A percentile compares a stretch with the other conserved stretches of the same genome.
Conservation (phyloP, 257 asterid species). For the Orobanche coerulescens region DNA sequence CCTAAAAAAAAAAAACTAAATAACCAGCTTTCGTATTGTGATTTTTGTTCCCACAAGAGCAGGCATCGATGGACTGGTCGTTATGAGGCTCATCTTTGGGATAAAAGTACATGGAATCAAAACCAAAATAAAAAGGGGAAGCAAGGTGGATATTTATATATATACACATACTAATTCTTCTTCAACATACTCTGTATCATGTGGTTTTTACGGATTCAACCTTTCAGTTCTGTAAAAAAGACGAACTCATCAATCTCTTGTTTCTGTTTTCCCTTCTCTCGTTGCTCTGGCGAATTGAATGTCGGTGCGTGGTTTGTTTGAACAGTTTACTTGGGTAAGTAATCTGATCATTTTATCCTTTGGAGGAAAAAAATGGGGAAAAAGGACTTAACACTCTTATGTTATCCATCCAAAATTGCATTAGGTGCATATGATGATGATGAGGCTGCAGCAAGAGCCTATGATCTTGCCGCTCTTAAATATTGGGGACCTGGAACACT, state of each 20-base stretch:
- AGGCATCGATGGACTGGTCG: slow-evolving; percentile 99
- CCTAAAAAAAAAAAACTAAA: too few species aligned
- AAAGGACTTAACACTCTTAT: slow-evolving; percentile 14
- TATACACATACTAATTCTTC: not conserved
- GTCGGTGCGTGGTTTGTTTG: slow-evolving; percentile 30
- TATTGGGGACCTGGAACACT: slow-evolving; percentile 99
- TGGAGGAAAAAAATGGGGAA: slow-evolving; percentile 14
- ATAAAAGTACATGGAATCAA: slow-evolving; percentile 98
- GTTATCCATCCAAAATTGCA: slow-evolving; percentile 19
- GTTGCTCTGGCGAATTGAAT: slow-evolving; percentile 30
- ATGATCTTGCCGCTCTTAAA: slow-evolving; percentile 96
- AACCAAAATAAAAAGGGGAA: slow-evolving; percentile 97
- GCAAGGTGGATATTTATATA: slow-evolving; percentile 52
- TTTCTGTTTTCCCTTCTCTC: slow-evolving; percentile 20
- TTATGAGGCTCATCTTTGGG: slow-evolving; percentile 99
- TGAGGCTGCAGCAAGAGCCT: slow-evolving; percentile 99
- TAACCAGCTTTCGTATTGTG: slow-evolving; percentile 16
- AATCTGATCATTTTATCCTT: slow-evolving; percentile 20
- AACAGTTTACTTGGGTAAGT: slow-evolving; percentile 95
- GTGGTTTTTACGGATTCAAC: slow-evolving; percentile 9
- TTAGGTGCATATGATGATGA: slow-evolving; percentile 97
- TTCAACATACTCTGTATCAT: not conserved
- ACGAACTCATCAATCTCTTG: slow-evolving; percentile 30
- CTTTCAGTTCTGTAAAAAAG: slow-evolving; percentile 16
- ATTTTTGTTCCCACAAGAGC: slow-evolving; percentile 24